A percentile compares a stretch with the other conserved stretches of the same genome.
phyloP scores from a whole-genome alignment of 2,329 filamentous ascomycete genomes.

The Penicillium olsonii region DNA sequence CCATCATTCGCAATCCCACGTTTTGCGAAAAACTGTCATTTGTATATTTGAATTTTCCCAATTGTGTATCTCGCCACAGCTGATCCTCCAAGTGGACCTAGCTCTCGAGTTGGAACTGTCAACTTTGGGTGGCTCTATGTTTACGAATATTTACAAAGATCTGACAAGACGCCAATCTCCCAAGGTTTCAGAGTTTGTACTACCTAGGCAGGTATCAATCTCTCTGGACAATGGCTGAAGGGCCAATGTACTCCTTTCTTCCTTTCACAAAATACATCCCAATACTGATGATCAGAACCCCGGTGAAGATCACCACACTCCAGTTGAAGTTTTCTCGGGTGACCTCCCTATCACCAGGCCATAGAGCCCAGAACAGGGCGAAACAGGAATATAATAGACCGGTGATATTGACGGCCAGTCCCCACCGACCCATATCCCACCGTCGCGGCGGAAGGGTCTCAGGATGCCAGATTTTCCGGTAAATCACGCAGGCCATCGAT shows the following conservation, averaged over 20 bases:
- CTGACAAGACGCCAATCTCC: no score
- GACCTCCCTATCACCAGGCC: slow-evolving; percentile 44
- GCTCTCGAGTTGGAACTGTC: no score
- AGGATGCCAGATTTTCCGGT: slow-evolving; percentile 40
- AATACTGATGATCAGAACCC: slow-evolving; percentile 41
- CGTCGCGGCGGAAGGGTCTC: slow-evolving; percentile 42
- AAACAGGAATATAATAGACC: slow-evolving; percentile 47
- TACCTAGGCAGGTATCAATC: no score
- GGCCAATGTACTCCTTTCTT: slow-evolving; percentile 32
- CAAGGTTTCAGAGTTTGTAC: no score
- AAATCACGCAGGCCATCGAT: slow-evolving; percentile 49
- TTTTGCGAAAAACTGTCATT: no score
- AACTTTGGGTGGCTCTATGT: neutral
- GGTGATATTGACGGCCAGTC: slow-evolving; percentile 47
- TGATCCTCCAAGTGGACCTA: no score
- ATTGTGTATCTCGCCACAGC: no score
- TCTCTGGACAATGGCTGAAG: slow-evolving; percentile 17
- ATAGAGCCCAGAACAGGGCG: slow-evolving; percentile 51
- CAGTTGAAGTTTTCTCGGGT: slow-evolving; percentile 52
- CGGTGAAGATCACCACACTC: slow-evolving; percentile 48
- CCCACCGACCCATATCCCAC: slow-evolving; percentile 47
- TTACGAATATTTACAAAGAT: neutral
- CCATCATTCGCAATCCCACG: no score
- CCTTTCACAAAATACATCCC: slow-evolving; percentile 41
- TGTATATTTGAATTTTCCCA: no score